phyloP scores from a whole-genome alignment of 2,329 filamentous ascomycete genomes.

The Chaetomium globosum region DNA sequence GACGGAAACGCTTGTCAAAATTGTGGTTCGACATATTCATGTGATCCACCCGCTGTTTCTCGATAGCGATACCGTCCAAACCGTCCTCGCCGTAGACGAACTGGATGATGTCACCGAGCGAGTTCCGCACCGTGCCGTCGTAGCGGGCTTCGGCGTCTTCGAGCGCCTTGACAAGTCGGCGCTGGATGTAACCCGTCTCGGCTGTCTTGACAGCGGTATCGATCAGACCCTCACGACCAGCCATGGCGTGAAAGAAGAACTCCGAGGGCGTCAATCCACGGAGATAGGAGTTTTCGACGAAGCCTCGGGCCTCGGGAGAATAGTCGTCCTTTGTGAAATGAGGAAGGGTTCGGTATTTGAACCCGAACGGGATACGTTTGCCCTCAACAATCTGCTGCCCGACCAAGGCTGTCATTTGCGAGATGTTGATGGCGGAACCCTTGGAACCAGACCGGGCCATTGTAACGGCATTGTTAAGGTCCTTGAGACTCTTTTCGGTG shows the following conservation, averaged over 20 bases:
- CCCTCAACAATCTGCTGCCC: conserved; percentile 98
- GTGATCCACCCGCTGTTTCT: conserved; percentile 87
- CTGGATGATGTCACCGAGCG: conserved; percentile 91
- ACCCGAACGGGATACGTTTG: conserved; percentile 97
- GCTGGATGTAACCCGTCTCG: conserved; percentile 98
- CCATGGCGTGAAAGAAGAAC: conserved; percentile 99
- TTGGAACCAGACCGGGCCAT: conserved; percentile 98
- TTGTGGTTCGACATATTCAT: conserved; percentile 76
- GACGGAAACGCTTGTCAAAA: conserved; percentile 78
- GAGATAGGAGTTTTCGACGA: conserved; percentile 98
- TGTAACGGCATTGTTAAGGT: conserved; percentile 92
- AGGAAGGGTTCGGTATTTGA: conserved; percentile 95
- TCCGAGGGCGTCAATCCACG: conserved; percentile 92
- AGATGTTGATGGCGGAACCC: conserved; percentile 98
- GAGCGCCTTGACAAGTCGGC: conserved; percentile 94
- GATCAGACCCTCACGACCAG: conserved; percentile 98
- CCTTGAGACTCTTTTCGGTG: conserved; percentile 89
- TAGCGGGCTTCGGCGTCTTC: conserved; percentile 98
- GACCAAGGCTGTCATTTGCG: conserved; percentile 97
- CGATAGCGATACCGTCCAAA: conserved; percentile 88
- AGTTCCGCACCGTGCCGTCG: conserved; percentile 96
- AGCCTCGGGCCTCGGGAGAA: conserved; percentile 92
- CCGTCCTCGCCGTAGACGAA: conserved; percentile 98
- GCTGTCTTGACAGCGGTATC: conserved; percentile 99
- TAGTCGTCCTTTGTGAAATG: conserved; percentile 99